Conservation (phyloP, 2,329 filamentous ascomycete species). For the Aspergillus ochraceus region DNA sequence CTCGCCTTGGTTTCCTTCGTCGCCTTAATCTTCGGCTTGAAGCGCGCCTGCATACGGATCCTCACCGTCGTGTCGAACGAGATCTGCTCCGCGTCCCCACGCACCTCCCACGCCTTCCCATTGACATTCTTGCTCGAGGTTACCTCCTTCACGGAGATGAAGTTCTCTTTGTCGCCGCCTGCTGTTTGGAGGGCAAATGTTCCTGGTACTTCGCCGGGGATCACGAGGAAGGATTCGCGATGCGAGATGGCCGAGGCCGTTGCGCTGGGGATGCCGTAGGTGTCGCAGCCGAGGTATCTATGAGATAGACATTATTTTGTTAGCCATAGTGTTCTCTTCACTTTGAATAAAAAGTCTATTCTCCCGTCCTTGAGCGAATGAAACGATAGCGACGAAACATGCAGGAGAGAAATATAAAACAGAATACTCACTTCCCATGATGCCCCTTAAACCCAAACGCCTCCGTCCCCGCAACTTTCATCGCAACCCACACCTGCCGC, state of each 20-base stretch:
- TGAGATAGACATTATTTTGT: background rate
- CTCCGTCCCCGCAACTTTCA: constrained; percentile 77
- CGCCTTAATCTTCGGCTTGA: constrained; percentile 80
- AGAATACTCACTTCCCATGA: constrained; percentile 67
- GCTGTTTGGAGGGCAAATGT: constrained; percentile 72
- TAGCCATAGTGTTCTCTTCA: background rate
- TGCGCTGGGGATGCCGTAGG: constrained; percentile 74
- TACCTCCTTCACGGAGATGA: constrained; percentile 62
- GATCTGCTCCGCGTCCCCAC: constrained; percentile 71
- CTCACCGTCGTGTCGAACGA: constrained; percentile 71
- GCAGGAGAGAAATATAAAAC: background rate
- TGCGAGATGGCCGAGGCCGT: constrained; percentile 78
- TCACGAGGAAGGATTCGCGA: constrained; percentile 76
- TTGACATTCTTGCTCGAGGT: constrained; percentile 36
- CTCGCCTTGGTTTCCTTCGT: constrained; percentile 79
- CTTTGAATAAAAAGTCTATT: no score
- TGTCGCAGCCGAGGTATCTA: constrained; percentile 84
- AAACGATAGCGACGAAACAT: background rate
- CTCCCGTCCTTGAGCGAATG: no score
- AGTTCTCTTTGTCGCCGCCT: constrained; percentile 60
- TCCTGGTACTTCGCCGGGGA: constrained; percentile 64
- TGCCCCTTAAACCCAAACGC: constrained; percentile 84
- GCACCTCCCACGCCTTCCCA: constrained; percentile 62
- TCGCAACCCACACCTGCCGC: constrained; percentile 91
- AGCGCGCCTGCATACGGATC: constrained; percentile 91